These are phyloP conservation scores for Allantophomopsis lycopodina DNA, from an alignment of 2,329 filamentous ascomycete species.

Conservation along the genomic window DNA sequence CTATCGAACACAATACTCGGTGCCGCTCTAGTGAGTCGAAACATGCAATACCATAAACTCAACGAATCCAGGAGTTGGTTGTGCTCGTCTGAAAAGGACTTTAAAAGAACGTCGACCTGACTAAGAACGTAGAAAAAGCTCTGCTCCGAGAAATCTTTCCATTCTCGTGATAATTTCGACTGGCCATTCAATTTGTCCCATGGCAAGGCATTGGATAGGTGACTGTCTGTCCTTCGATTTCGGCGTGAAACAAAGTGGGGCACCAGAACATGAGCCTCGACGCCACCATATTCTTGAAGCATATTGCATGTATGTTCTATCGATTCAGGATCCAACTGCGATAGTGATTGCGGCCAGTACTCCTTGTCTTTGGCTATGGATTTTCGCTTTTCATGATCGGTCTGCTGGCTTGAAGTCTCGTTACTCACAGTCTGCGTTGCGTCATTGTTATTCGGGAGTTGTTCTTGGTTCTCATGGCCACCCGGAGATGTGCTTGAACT, in stretches of 20 bases:
- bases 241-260: slow-evolving; percentile 2
- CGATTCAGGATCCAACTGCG: slow-evolving; percentile 35
- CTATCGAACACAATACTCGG: slow-evolving; percentile 48
- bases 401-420: neutral
- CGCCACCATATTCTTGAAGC: slow-evolving; percentile 39
- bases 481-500: too few species aligned
- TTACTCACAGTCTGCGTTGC: too few species aligned
- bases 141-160: slow-evolving; percentile 49
- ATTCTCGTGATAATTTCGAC: slow-evolving; percentile 19
- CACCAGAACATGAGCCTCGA: slow-evolving; percentile 22
- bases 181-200: neutral
- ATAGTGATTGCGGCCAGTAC: slow-evolving; percentile 31
- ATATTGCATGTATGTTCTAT: slow-evolving; percentile 48
- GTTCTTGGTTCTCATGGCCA: too few species aligned
- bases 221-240: neutral
- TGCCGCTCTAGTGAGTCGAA: slow-evolving; percentile 40
- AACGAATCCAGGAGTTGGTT: slow-evolving; percentile 43
- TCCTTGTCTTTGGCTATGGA: too few species aligned
- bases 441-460: too few species aligned
- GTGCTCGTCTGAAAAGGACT: slow-evolving; percentile 37
- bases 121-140: slow-evolving; percentile 50
- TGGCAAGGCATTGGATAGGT: too few species aligned
- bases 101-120: slow-evolving; percentile 36
- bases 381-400: neutral
- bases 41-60: slow-evolving; percentile 48